Evolutionary conservation across 1,284 basidiomycete species (phyloP).

Genomic region (Papiliotrema nemorosa): DNA sequence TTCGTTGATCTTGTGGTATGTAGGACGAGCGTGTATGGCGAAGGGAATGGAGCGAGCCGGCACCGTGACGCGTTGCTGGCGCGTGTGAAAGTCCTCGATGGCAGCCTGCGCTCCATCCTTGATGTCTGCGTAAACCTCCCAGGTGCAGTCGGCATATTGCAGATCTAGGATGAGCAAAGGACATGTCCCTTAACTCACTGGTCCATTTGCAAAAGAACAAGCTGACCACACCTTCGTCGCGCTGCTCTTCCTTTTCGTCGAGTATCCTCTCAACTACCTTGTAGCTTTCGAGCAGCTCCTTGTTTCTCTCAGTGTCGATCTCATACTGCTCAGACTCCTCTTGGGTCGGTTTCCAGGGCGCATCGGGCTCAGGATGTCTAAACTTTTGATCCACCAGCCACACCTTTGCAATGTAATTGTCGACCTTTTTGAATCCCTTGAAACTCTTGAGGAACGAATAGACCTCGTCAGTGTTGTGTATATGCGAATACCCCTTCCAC

Average conservation of each 20-base stretch:
- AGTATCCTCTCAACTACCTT: constrained; percentile 92
- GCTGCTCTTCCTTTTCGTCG: constrained; percentile 66
- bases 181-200: constrained; percentile 31
- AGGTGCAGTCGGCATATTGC: constrained; percentile 93
- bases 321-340: constrained; percentile 88
- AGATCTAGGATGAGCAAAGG: constrained; percentile 54
- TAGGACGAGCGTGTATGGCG: constrained; percentile 65
- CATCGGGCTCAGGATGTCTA: constrained; percentile 51
- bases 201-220: constrained; percentile 99
- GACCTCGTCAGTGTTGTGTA: constrained; percentile 95
- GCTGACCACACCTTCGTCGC: constrained; percentile 56
- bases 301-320: constrained; percentile 84
- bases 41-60: constrained; percentile 82
- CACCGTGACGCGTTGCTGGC: constrained; percentile 75
- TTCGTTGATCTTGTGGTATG: constrained; percentile 79
- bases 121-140: constrained; percentile 79
- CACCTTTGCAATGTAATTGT: constrained; percentile 93
- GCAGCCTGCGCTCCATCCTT: constrained; percentile 55
- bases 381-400: constrained; percentile 67
- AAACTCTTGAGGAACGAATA: constrained; percentile 74
- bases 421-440: constrained; percentile 92
- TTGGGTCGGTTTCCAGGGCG: constrained; percentile 62
- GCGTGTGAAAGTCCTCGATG: constrained; percentile 73
- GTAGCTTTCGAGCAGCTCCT: constrained; percentile 85
- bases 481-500: constrained; percentile 90